Evolutionary conservation across 371 early-diverging fungal species (phyloP).

Genomic region (Chytridium lagenaria): DNA sequence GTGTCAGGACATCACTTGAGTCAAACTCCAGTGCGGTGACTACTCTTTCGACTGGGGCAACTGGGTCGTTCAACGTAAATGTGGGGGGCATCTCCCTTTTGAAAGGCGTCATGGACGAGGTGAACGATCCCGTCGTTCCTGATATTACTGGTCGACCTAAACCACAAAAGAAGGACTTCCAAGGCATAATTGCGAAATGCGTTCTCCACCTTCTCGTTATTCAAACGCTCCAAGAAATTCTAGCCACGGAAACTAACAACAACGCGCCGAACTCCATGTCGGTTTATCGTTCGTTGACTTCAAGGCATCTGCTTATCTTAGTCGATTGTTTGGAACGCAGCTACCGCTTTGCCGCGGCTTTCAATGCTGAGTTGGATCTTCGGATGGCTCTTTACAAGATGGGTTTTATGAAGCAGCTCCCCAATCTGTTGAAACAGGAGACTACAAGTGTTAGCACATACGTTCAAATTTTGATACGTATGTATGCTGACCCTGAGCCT

Average conservation of each 20-base stretch:
- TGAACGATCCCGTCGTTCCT: conserved; percentile 20
- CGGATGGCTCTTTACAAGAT: conserved; percentile 79
- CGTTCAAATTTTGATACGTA: conserved; percentile 49
- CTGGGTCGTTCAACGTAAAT: conserved; percentile 8
- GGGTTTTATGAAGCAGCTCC: conserved; percentile 89
- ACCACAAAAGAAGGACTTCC: conserved; percentile 71
- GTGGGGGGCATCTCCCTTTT: conserved; percentile 19
- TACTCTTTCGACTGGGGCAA: conserved; percentile 12
- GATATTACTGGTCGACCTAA: conserved; percentile 43
- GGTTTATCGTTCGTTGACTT: conserved; percentile 68
- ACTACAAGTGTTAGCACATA: conserved; percentile 65
- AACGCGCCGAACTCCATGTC: conserved; percentile 4
- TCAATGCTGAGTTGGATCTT: conserved; percentile 81
- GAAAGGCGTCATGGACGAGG: neutral
- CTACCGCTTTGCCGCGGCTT: conserved; percentile 80
- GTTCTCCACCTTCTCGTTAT: conserved; percentile 79
- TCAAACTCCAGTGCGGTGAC: conserved; percentile 9
- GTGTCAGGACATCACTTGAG: conserved; percentile 12
- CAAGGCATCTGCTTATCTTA: conserved; percentile 67
- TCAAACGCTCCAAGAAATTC: conserved; percentile 76
- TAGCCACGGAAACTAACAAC: conserved; percentile 49
- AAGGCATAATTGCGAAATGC: conserved; percentile 78
- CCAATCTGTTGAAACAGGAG: conserved; percentile 85
- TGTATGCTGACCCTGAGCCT: conserved; percentile 47
- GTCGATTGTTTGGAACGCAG: conserved; percentile 82